A percentile compares a stretch with the other conserved stretches of the same genome.
phyloP scores from a whole-genome alignment of 2,329 filamentous ascomycete genomes.

The Cercospora zeina region DNA sequence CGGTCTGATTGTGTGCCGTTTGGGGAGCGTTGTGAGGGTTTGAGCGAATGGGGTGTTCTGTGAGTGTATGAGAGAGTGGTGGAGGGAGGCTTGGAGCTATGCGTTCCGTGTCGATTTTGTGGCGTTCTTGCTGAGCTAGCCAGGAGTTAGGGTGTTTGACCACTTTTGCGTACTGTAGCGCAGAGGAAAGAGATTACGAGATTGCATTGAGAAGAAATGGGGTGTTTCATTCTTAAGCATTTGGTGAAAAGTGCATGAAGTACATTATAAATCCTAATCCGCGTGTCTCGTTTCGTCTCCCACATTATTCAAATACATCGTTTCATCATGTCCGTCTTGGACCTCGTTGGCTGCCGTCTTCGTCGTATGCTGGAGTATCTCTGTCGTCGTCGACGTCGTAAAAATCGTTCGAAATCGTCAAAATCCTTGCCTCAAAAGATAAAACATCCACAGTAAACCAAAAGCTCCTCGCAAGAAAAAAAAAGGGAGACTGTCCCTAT shows the following conservation, averaged over 20 bases:
- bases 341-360: not conserved
- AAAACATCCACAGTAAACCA: not conserved
- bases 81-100: too few species aligned
- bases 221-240: not conserved
- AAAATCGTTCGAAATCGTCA: not conserved
- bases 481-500: not conserved
- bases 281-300: not conserved
- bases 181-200: not conserved
- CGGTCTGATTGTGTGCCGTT: conserved; percentile 25
- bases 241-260: too few species aligned
- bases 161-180: too few species aligned
- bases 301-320: not conserved
- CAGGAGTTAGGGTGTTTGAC: too few species aligned
- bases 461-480: not conserved
- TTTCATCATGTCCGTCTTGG: not conserved
- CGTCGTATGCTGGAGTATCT: not conserved
- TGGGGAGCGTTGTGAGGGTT: conserved; percentile 17
- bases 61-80: not conserved
- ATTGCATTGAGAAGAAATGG: not conserved
- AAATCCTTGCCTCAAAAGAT: not conserved
- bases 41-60: conserved; percentile 1
- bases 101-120: too few species aligned
- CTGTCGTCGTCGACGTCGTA: not conserved
- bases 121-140: too few species aligned
- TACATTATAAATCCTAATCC: too few species aligned